Evolutionary conservation across 345 rosid species (phyloP).

Genomic region (Chamaenerion angustifolium): DNA sequence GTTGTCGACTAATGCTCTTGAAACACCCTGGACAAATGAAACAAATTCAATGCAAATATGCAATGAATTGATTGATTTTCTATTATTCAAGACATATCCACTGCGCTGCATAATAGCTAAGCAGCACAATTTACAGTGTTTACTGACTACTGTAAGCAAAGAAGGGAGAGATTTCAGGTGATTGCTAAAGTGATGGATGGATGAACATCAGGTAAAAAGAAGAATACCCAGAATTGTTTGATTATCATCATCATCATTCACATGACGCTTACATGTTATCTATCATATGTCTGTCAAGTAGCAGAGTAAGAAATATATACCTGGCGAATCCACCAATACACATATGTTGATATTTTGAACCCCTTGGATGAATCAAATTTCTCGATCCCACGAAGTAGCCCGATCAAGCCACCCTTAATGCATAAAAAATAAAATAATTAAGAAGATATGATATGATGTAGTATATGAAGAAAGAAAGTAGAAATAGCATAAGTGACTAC

Average conservation of each 20-base stretch:
- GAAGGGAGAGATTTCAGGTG: too few species aligned
- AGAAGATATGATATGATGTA: too few species aligned
- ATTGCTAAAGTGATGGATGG: too few species aligned
- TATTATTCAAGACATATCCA: neutral
- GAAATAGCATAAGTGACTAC: conserved; percentile 7
- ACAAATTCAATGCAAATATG: neutral
- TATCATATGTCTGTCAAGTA: neutral
- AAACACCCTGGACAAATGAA: conserved; percentile 52
- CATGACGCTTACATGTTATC: neutral
- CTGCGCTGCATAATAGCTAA: neutral
- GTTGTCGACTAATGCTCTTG: conserved; percentile 74
- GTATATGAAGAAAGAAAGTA: neutral
- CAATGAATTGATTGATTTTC: neutral
- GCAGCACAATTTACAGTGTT: neutral
- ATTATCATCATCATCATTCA: neutral
- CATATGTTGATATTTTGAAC: conserved; percentile 82
- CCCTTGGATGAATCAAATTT: conserved; percentile 93
- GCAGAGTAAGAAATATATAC: conserved; percentile 18
- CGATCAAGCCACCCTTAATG: conserved; percentile 82
- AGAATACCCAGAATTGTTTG: too few species aligned
- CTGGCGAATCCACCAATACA: conserved; percentile 98
- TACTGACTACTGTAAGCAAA: too few species aligned
- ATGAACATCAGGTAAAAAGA: too few species aligned
- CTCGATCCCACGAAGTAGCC: conserved; percentile 87
- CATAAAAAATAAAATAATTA: neutral